Conservation (phyloP, 768 basidiomycete species). For the Termitomyces sp. region DNA sequence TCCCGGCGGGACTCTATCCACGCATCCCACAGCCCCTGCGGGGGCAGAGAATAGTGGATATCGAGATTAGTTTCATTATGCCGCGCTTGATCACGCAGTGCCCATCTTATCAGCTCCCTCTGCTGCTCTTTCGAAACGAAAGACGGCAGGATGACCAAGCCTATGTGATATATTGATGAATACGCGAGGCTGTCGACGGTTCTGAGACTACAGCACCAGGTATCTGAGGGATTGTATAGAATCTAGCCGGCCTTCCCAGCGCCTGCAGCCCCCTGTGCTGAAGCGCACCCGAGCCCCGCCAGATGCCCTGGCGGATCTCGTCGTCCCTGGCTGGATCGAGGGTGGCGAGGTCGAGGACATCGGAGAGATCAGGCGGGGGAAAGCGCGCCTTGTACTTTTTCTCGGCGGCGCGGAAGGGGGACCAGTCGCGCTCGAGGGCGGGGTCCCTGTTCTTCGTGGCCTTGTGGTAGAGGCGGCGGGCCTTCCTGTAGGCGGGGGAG, state of each 20-base stretch:
- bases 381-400: constrained; percentile 78
- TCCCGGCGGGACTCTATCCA: constrained; percentile 33
- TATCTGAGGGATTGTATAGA: constrained; percentile 44
- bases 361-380: constrained; percentile 68
- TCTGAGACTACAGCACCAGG: constrained; percentile 41
- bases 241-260: constrained; percentile 21
- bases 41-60: constrained; percentile 76
- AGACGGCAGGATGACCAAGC: constrained; percentile 78
- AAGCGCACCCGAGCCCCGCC: constrained; percentile 40
- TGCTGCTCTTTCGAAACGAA: constrained; percentile 65
- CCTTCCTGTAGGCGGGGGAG: constrained; percentile 51
- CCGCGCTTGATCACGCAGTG: constrained; percentile 69
- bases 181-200: constrained; percentile 1
- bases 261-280: constrained; percentile 26
- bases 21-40: constrained; percentile 72
- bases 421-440: constrained; percentile 51
- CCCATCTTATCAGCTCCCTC: constrained; percentile 62
- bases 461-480: constrained; percentile 53
- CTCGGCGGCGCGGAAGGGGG: constrained; percentile 72
- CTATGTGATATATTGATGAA: constrained; percentile 33
- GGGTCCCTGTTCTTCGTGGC: constrained; percentile 49
- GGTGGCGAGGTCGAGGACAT: constrained; percentile 61
- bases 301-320: constrained; percentile 41
- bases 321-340: constrained; percentile 32
- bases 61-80: constrained; percentile 87